phyloP scores from a whole-genome alignment of 768 basidiomycete genomes.

The Rhodotorula sphaerocarpa region DNA sequence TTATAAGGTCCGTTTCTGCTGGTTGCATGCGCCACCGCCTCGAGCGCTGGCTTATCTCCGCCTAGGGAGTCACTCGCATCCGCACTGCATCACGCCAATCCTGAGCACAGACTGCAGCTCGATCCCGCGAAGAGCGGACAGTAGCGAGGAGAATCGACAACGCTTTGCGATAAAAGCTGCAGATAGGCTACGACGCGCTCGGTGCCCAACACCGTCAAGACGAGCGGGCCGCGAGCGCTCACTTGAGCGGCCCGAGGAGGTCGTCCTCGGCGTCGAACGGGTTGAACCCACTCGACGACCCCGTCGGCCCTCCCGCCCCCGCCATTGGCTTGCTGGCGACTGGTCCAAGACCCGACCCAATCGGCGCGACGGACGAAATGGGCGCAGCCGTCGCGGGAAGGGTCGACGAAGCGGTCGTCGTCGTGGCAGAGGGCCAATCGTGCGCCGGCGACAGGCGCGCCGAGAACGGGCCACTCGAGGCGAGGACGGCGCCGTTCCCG shows the following conservation, averaged over 20 bases:
- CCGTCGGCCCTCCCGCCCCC: neutral
- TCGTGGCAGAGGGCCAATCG: conserved; percentile 19
- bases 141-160: no score
- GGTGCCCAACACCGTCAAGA: no score
- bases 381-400: neutral
- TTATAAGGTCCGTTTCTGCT: no score
- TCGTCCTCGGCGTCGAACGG: conserved; percentile 30
- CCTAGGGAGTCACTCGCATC: no score
- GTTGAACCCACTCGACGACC: conserved; percentile 15
- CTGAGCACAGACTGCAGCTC: no score
- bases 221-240: no score
- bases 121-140: no score
- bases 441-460: conserved; percentile 21
- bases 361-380: neutral
- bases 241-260: conserved; percentile 21
- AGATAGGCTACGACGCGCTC: neutral
- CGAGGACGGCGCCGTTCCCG: neutral
- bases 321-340: neutral
- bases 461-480: conserved; percentile 6
- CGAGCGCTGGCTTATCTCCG: no score
- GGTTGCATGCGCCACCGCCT: no score
- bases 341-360: neutral
- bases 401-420: neutral
- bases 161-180: neutral
- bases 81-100: no score